phyloP scores from a whole-genome alignment of 805 yeast species.

The Schizosaccharomyces cryophilus region DNA sequence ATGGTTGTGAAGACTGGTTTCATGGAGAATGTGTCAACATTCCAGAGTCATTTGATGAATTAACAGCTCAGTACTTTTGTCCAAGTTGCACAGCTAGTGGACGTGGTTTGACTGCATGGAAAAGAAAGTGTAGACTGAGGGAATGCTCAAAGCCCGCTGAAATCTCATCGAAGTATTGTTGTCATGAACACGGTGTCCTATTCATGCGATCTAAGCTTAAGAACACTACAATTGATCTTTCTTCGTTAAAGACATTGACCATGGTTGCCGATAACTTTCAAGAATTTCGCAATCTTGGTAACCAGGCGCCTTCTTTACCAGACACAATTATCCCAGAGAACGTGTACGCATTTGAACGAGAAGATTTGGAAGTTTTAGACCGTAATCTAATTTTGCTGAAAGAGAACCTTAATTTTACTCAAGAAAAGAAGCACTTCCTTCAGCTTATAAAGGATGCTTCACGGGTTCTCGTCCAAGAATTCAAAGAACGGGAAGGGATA shows the following conservation, averaged over 20 bases:
- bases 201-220: conserved; percentile 12
- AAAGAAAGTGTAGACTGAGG: conserved; percentile 42
- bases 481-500: not conserved
- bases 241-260: not conserved
- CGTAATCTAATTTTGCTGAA: not conserved
- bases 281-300: not conserved
- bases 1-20: conserved; percentile 87
- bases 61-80: conserved; percentile 46
- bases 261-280: not conserved
- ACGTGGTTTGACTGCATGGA: conserved; percentile 36
- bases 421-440: not conserved
- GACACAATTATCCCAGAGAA: not conserved
- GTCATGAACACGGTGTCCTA: conserved; percentile 38
- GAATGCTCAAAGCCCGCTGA: conserved; percentile 30
- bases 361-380: not conserved
- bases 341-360: not conserved
- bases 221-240: not conserved
- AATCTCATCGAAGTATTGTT: conserved; percentile 42
- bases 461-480: not conserved
- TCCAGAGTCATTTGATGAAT: conserved; percentile 23
- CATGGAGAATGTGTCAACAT: conserved; percentile 59
- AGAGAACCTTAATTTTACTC: not conserved
- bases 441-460: not conserved
- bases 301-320: not conserved
- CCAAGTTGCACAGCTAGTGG: conserved; percentile 35